Evolutionary conservation across 768 basidiomycete species (phyloP).

Genomic region (Amanita phalloides): DNA sequence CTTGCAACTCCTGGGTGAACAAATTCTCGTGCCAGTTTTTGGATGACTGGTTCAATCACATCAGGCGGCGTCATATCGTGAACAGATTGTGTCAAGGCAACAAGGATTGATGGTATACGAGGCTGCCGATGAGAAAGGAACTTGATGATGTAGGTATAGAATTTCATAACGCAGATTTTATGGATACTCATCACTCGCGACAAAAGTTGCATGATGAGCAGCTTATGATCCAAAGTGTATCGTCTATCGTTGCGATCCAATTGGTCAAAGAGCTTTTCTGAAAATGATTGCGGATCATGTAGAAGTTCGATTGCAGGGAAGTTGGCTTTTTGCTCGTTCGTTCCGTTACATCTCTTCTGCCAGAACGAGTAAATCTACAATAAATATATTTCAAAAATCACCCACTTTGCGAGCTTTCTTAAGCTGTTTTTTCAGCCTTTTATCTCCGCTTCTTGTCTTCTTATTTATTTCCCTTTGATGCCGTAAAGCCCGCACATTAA

Average conservation of each 20-base stretch:
- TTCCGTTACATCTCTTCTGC: conserved; percentile 25
- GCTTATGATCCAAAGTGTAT: conserved; percentile 95
- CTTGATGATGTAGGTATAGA: conserved; percentile 94
- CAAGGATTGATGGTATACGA: conserved; percentile 86
- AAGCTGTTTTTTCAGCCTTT: conserved; percentile 64
- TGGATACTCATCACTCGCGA: conserved; percentile 89
- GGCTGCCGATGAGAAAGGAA: conserved; percentile 91
- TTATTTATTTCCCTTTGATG: conserved; percentile 92
- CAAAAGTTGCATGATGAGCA: conserved; percentile 93
- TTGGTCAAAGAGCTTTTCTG: conserved; percentile 84
- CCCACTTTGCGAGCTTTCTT: conserved; percentile 67
- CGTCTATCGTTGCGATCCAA: conserved; percentile 83
- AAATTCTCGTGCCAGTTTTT: conserved; percentile 91
- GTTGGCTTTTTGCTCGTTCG: conserved; percentile 36
- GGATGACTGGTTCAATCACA: conserved; percentile 76
- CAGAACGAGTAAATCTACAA: neutral
- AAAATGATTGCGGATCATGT: conserved; percentile 92
- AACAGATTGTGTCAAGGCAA: conserved; percentile 86
- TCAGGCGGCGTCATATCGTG: conserved; percentile 96
- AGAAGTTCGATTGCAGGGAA: conserved; percentile 90
- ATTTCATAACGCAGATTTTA: conserved; percentile 86
- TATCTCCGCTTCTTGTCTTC: conserved; percentile 77
- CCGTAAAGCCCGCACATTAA: conserved; percentile 64
- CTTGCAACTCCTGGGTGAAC: conserved; percentile 94
- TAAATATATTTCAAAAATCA: neutral